A percentile compares a stretch with the other conserved stretches of the same genome.
Evolutionary conservation across 139 green algal genomes (phyloP).

Genomic region (Tetraselmis striata): DNA sequence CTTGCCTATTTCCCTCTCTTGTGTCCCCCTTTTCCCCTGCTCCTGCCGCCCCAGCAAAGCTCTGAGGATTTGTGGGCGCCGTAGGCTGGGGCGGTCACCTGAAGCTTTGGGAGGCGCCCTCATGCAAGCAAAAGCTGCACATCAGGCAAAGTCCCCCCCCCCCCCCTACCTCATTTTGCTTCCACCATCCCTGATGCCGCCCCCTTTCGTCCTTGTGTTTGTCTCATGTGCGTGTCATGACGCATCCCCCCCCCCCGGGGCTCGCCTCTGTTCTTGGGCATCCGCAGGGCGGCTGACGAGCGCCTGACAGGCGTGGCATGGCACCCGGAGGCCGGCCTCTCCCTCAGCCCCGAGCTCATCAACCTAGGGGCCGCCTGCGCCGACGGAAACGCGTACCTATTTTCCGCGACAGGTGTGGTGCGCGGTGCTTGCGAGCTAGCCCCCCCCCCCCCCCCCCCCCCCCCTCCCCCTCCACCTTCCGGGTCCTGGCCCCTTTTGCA

Average conservation of each 20-base stretch:
- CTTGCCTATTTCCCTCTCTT: no score
- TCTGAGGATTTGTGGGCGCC: no score
- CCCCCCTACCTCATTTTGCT: neutral
- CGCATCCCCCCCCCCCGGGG: no score
- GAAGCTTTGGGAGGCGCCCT: neutral
- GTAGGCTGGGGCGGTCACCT: neutral
- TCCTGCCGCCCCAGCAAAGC: no score
- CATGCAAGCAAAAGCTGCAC: neutral
- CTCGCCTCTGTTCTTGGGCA: neutral
- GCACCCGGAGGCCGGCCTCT: slow-evolving; percentile 54
- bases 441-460: no score
- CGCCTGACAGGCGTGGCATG: slow-evolving; percentile 78
- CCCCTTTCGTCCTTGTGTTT: neutral
- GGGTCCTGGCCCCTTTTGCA: no score
- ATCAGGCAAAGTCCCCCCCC: neutral
- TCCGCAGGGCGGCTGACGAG: slow-evolving; percentile 30
- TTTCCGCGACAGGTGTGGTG: slow-evolving; percentile 25
- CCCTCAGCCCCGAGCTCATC: neutral
- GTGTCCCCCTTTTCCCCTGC: no score
- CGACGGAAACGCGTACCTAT: slow-evolving; percentile 60
- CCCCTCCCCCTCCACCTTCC: no score
- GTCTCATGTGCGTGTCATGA: neutral
- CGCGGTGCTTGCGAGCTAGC: no score
- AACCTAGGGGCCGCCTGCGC: slow-evolving; percentile 48
- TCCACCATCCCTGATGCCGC: neutral